These are phyloP conservation scores for Cicer bijugum DNA, from an alignment of 306 rosid genomes.

Conservation along the genomic window DNA sequence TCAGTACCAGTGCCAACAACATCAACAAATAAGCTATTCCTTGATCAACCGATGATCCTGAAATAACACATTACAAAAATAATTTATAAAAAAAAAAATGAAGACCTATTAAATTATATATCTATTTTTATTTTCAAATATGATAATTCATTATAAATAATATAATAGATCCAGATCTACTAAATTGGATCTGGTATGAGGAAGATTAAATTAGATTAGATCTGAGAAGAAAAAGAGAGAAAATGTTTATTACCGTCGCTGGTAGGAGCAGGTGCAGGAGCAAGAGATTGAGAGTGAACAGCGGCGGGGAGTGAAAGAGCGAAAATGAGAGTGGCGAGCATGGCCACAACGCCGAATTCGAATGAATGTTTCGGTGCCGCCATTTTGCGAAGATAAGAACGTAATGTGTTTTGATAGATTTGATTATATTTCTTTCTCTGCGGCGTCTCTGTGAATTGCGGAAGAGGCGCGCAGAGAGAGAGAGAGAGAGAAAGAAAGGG, in stretches of 20 bases:
- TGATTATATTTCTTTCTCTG: background rate
- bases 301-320: constrained; percentile 55
- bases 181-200: background rate
- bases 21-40: constrained; percentile 71
- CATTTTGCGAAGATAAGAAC: constrained; percentile 26
- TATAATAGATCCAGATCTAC: constrained; percentile 19
- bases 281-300: constrained; percentile 53
- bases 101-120: background rate
- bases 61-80: constrained; percentile 19
- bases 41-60: constrained; percentile 71
- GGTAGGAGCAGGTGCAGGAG: constrained; percentile 75
- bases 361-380: constrained; percentile 46
- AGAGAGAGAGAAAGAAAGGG: constrained; percentile 7
- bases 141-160: background rate
- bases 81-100: background rate
- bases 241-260: constrained; percentile 60
- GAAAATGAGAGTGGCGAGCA: constrained; percentile 52
- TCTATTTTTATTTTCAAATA: background rate
- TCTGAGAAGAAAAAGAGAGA: constrained; percentile 12
- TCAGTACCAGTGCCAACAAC: constrained; percentile 62
- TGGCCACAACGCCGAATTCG: constrained; percentile 51
- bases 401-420: background rate
- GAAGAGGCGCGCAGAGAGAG: constrained; percentile 48
- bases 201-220: background rate
- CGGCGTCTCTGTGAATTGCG: background rate